phyloP scores from a whole-genome alignment of 352 stramenopile species.

The Phytophthora cryptogea region DNA sequence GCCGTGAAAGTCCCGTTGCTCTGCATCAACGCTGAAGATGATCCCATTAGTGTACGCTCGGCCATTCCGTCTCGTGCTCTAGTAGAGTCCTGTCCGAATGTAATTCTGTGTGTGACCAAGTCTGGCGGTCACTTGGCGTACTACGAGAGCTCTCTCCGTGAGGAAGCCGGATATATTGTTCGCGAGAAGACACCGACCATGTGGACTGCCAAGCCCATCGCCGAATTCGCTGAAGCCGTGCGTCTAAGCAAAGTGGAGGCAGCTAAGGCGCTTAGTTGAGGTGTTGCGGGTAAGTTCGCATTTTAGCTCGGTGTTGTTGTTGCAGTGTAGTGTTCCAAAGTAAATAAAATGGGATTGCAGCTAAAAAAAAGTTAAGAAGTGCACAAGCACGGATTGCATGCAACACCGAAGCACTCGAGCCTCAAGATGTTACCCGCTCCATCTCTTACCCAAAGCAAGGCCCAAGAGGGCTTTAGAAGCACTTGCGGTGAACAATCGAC shows the following conservation, averaged over 20 bases:
- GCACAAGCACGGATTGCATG: neutral
- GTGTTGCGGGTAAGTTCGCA: neutral
- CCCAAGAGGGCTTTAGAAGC: conserved; percentile 72
- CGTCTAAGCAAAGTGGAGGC: conserved; percentile 15
- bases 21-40: conserved; percentile 59
- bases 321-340: neutral
- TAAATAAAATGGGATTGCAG: conserved; percentile 5
- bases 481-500: conserved; percentile 97
- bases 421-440: conserved; percentile 35
- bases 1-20: conserved; percentile 52
- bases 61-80: conserved; percentile 37
- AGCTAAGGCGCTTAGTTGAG: conserved; percentile 6
- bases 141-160: conserved; percentile 38
- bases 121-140: conserved; percentile 65
- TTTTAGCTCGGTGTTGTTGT: too few relatives aligned
- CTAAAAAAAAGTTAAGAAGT: conserved; percentile 13
- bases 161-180: conserved; percentile 3
- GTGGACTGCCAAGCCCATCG: conserved; percentile 47
- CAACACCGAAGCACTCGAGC: conserved; percentile 60
- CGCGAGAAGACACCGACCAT: conserved; percentile 15
- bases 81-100: conserved; percentile 44
- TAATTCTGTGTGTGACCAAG: conserved; percentile 66
- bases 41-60: conserved; percentile 48
- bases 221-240: conserved; percentile 55
- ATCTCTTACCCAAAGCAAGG: neutral